Base-by-base conservation (phyloP, 306 rosid genomes). In the Prunus mume region DNA sequence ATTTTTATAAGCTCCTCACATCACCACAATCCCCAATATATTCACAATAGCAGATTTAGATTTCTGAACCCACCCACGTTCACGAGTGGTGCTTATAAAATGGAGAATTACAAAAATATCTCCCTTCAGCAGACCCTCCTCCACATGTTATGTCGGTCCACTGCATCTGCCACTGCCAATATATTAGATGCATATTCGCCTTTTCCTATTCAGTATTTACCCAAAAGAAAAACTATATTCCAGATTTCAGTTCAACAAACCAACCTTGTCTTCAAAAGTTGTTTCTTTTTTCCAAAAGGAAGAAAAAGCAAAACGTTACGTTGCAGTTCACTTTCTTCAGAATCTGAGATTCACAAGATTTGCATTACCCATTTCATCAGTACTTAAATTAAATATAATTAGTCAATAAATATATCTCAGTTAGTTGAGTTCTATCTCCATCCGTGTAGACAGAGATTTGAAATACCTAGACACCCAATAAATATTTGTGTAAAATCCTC, bases 401-500 rank as follows among this genome's bases (percentile, higher is more conserved):
- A 6, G 41, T 34, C 2, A 34, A 34, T 34, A 8, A 1, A 8
- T 34, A 34, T 6, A 34, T 1, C 41, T 6, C 2, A 32, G 6
- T 32, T 32, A 3, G 34, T 32, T 32, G 38, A 32, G 38, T 6
- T 34, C 9, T 6, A 34, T 2, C 9, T 38, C 2, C 8, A 1
- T 7, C 0, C 2, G 0, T 38, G 43, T 38, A 7, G 2, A 0
- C 0, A 8, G 9, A 7, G 2, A 38, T 38, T 38, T 2, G 9
- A 38, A 38, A 38, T 0, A 0, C 43, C 0, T 9, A 38, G 0
- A 38, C 2, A 6, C 0, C 43, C 43, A 38, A 38, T 38, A 2
- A 38, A 38, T 38, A 38, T 38, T 38, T 7, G 0, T 38, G 43
- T 38, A 1, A 38, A 38, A 1, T 4, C 0, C 2, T 9, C 9